These are phyloP conservation scores for Rhizopus arrhizus DNA, from an alignment of 371 early-diverging fungal genomes.

Conservation along the genomic window DNA sequence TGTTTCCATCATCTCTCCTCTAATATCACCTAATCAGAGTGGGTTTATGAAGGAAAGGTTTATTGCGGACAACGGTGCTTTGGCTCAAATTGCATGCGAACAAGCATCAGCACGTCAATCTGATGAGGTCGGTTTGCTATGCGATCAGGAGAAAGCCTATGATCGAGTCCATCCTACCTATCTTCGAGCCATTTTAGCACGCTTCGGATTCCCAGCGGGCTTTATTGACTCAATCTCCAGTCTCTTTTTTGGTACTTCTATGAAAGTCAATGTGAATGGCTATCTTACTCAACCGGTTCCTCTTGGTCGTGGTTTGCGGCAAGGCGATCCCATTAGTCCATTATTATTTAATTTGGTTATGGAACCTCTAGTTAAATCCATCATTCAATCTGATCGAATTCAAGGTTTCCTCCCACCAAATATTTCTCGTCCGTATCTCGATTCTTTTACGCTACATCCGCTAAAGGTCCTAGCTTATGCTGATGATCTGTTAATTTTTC, in stretches of 20 bases:
- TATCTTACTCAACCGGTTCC: background rate
- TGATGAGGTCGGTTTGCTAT: slow-evolving; percentile 6
- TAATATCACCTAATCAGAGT: slow-evolving; percentile 11
- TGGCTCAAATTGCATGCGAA: slow-evolving; percentile 2
- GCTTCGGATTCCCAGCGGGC: slow-evolving; percentile 11
- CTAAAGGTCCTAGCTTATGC: background rate
- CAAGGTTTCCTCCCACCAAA: background rate
- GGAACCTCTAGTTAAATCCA: slow-evolving; percentile 2
- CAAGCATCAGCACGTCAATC: slow-evolving; percentile 3
- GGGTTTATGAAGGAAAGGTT: slow-evolving; percentile 9
- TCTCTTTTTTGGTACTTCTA: background rate
- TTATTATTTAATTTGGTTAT: slow-evolving; percentile 22
- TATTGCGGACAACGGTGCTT: slow-evolving; percentile 16
- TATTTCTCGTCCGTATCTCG: background rate
- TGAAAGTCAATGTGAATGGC: slow-evolving; percentile 3
- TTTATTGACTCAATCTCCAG: background rate
- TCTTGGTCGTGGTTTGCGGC: slow-evolving; percentile 7
- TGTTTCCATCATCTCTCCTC: background rate
- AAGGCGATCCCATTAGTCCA: slow-evolving; percentile 19
- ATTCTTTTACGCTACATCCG: too few species aligned
- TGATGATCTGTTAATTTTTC: background rate
- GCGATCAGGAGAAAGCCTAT: slow-evolving; percentile 28
- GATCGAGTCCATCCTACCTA: slow-evolving; percentile 22
- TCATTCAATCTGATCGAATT: background rate
- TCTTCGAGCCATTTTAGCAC: background rate